A percentile compares a stretch with the other conserved stretches of the same genome.
Evolutionary conservation across 805 yeast species (phyloP).

Genomic region (Limtongia smithiae): DNA sequence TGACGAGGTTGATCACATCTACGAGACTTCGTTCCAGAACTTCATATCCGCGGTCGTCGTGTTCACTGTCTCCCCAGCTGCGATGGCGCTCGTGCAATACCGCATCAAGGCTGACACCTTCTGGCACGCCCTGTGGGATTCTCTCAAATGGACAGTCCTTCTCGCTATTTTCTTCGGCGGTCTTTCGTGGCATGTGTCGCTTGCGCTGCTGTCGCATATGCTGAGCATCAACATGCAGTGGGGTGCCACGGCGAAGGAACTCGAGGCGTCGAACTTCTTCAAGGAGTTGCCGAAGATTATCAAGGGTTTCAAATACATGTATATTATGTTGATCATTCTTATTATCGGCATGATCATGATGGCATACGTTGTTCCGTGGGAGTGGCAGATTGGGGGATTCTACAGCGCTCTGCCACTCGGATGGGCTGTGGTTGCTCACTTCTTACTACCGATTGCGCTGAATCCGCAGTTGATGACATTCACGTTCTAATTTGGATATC

Average conservation of each 20-base stretch:
- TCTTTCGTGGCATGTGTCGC: constrained; percentile 14
- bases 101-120: constrained; percentile 7
- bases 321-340: not conserved
- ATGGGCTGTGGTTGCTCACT: constrained; percentile 7
- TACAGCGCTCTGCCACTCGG: constrained; percentile 6
- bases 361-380: constrained; percentile 9
- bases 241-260: constrained; percentile 22
- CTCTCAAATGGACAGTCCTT: constrained; percentile 3
- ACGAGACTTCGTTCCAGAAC: constrained; percentile 12
- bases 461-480: constrained; percentile 20
- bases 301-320: constrained; percentile 10
- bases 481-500: constrained; percentile 11
- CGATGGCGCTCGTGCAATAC: constrained; percentile 7
- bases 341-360: constrained; percentile 3
- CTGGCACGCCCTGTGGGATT: constrained; percentile 6
- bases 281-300: constrained; percentile 14
- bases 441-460: constrained; percentile 9
- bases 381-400: constrained; percentile 3
- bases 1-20: constrained; percentile 9
- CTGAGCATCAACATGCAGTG: constrained; percentile 12
- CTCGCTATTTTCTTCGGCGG: constrained; percentile 15
- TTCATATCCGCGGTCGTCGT: constrained; percentile 4
- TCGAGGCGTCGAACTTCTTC: constrained; percentile 17
- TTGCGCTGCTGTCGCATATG: constrained; percentile 15
- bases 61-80: constrained; percentile 6